Evolutionary conservation across 345 rosid species (phyloP), one percentile per base, ranked within the genome.

Genomic region (Salix dunnii): DNA sequence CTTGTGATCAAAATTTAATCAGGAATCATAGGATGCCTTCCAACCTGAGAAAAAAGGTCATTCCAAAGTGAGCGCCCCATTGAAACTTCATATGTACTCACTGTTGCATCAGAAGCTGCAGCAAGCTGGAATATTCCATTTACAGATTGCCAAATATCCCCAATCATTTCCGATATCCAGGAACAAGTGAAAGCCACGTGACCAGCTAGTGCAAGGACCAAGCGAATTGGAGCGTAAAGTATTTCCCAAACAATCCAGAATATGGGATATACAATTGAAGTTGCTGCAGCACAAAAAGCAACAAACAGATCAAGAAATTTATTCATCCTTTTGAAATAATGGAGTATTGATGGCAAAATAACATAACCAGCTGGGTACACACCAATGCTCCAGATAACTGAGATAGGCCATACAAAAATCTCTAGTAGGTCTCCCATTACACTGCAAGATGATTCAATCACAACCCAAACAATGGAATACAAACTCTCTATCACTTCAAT

Each of bases 21-120:
- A 58, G 63, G 14, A 58, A 43, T 58, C 2, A 28, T 63, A 27
- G 10, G 43, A 10, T 23, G 46, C 31, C 67, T 80, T 71, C 85
- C 23, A 75, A 94, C 97, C 87, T 96, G 95, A 71, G 99, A 96
- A 82, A 96, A 94, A 67, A 96, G 94, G 78, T 96, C 99, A 76
- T 90, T 91, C 99, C 98, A 96, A 55, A 96, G 97, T 1, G 92
- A 87, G 18, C 90, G 95, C 96, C 98, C 94, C 81, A 89, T 80
- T 58, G 98, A 91, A 85, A 90, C 92, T 87, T 92, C 92, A 70
- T 82, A 80, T 4, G 92, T 73, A 69, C 79, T 87, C 58, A 85
- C 91, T 51, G 94, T 82, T 48, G 87, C 85, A 79, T 85, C 85
- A 20, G 97, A 84, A 79, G 90, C 88, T 60, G 97, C 85, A 82